Conservation (phyloP, 371 early-diverging fungal genomes). For the Polyrhizophydium stewartii region DNA sequence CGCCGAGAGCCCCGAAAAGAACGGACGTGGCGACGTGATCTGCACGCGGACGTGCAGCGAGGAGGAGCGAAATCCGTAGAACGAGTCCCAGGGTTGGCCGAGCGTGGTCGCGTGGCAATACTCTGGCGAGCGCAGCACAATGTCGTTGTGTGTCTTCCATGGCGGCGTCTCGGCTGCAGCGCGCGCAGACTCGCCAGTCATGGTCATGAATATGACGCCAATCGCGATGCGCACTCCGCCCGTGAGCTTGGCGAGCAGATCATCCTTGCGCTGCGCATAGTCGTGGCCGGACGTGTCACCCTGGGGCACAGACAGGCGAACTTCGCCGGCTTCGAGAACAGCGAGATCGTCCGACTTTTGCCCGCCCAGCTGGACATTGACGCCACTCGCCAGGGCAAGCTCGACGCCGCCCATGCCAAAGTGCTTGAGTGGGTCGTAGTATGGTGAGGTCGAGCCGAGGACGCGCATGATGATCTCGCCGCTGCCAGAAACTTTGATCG, state of each 20-base stretch:
- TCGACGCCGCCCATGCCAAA: conserved; percentile 42
- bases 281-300: conserved; percentile 7
- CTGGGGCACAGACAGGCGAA: conserved; percentile 13
- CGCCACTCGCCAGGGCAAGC: conserved; percentile 26
- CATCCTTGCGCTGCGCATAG: conserved; percentile 9
- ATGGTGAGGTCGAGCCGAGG: conserved; percentile 38
- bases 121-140: conserved; percentile 29
- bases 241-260: conserved; percentile 24
- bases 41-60: conserved; percentile 58
- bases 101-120: conserved; percentile 23
- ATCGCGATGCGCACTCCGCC: conserved; percentile 42
- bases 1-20: conserved; percentile 22
- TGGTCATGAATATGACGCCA: conserved; percentile 31
- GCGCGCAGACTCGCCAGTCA: conserved; percentile 4
- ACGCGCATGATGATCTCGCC: conserved; percentile 51
- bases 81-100: conserved; percentile 16
- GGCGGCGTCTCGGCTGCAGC: neutral
- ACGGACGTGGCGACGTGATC: conserved; percentile 38
- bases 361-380: conserved; percentile 5
- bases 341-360: conserved; percentile 14
- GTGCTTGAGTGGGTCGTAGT: conserved; percentile 33
- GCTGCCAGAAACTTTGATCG: conserved; percentile 51
- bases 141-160: conserved; percentile 11
- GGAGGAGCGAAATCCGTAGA: conserved; percentile 59
- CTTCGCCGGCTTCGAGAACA: conserved; percentile 46